Conservation (phyloP, 495 filamentous ascomycete species). For the Massariosphaeria phaeospora region DNA sequence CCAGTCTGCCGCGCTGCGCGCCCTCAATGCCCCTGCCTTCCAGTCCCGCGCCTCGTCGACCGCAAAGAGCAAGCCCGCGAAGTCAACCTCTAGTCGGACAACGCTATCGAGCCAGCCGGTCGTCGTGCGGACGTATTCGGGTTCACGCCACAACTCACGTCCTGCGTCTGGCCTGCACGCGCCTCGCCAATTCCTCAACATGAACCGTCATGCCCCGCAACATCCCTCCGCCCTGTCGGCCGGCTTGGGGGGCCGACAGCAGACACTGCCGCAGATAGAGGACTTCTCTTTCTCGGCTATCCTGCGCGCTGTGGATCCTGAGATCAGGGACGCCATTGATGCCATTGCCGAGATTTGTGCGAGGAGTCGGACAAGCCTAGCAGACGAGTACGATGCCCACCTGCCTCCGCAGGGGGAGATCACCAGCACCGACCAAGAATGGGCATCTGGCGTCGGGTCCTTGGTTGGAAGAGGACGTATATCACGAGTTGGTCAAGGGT, state of each 20-base stretch:
- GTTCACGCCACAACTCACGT: constrained; percentile 24
- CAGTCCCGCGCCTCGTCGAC: constrained; percentile 25
- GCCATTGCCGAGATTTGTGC: constrained; percentile 63
- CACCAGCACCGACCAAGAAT: constrained; percentile 16
- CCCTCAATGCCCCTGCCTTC: constrained; percentile 31
- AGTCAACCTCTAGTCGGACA: constrained; percentile 29
- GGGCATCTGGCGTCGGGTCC: constrained; percentile 19
- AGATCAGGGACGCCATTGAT: constrained; percentile 53
- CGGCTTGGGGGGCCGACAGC: constrained; percentile 11
- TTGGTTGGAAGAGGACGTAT: constrained; percentile 14
- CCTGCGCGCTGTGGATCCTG: constrained; percentile 54
- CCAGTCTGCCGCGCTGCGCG: constrained; percentile 32
- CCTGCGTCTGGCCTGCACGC: constrained; percentile 20
- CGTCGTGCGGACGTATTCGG: constrained; percentile 38
- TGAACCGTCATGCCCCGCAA: constrained; percentile 16
- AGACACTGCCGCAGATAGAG: constrained; percentile 45
- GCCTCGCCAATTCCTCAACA: constrained; percentile 10
- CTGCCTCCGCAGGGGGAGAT: constrained; percentile 59
- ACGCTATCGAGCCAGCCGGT: constrained; percentile 35
- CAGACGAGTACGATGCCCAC: constrained; percentile 61
- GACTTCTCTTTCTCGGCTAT: constrained; percentile 59
- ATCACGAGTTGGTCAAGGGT: constrained; percentile 15
- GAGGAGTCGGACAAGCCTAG: constrained; percentile 55
- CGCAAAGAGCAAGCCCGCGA: constrained; percentile 25
- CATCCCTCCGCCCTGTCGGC: constrained; percentile 22